phyloP scores from a whole-genome alignment of 495 filamentous ascomycete genomes.

The Neurospora sp. region DNA sequence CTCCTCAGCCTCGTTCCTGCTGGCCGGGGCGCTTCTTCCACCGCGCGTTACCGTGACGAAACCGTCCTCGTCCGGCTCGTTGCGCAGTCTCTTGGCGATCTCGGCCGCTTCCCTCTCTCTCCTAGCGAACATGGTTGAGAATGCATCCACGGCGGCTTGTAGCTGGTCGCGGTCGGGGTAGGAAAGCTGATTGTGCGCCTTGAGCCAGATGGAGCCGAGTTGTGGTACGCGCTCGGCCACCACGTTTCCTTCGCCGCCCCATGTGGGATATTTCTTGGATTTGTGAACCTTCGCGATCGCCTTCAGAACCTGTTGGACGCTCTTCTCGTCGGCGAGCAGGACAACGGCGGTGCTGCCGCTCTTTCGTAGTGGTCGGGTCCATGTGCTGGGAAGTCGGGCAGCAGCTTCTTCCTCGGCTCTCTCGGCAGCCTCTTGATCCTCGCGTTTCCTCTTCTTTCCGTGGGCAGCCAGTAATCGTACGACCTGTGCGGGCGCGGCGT shows the following conservation, averaged over 20 bases:
- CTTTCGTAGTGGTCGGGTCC: slow-evolving; percentile 60
- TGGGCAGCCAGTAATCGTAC: slow-evolving; percentile 31
- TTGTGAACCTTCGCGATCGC: slow-evolving; percentile 54
- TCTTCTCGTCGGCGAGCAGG: slow-evolving; percentile 69
- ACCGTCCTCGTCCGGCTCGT: slow-evolving; percentile 85
- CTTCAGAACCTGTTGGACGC: slow-evolving; percentile 61
- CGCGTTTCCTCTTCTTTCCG: slow-evolving; percentile 60
- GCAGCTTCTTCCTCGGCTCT: slow-evolving; percentile 42
- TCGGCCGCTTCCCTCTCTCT: slow-evolving; percentile 57
- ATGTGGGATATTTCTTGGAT: slow-evolving; percentile 44
- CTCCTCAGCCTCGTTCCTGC: slow-evolving; percentile 63
- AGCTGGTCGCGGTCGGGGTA: slow-evolving; percentile 58
- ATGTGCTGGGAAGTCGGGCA: slow-evolving; percentile 52
- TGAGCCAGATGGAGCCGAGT: slow-evolving; percentile 54
- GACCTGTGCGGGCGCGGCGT: slow-evolving; percentile 29
- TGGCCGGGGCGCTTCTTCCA: slow-evolving; percentile 60
- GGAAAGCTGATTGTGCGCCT: slow-evolving; percentile 51
- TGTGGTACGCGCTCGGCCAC: slow-evolving; percentile 41
- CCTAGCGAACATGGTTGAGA: slow-evolving; percentile 62
- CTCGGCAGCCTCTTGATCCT: slow-evolving; percentile 40
- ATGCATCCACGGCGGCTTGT: slow-evolving; percentile 65
- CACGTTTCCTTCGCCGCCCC: slow-evolving; percentile 45
- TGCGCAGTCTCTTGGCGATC: slow-evolving; percentile 50
- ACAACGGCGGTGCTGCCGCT: slow-evolving; percentile 73
- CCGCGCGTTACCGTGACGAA: slow-evolving; percentile 87